Evolutionary conservation across 2,329 filamentous ascomycete species (phyloP), one percentile per base, ranked within the genome.

Genomic region (Gliomastix tumulicola): DNA sequence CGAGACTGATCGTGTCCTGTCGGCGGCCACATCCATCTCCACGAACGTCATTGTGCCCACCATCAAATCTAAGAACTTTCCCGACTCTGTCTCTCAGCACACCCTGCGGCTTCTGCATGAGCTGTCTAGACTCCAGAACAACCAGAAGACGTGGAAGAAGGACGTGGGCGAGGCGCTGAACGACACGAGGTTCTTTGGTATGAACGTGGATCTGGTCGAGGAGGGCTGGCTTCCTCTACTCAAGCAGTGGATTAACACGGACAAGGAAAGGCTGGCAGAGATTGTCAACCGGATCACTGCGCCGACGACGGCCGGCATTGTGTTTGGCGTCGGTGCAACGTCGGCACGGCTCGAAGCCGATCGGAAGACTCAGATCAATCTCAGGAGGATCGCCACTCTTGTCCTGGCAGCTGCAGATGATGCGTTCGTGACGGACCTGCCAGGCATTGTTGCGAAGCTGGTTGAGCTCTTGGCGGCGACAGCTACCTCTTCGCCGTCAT

Each of bases 281-380:
- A 67, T 96, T 5, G 62, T 97, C 8, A 70, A 76, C 25, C 82
- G 88, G 16, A 75, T 98, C 43, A 81, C 81, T 6, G 76, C 89
- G 5, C 92, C 92, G 6, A 88, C 89, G 2, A 90, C 89, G 12
- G 92, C 94, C 0, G 92, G 92, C 8, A 94, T 98, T 48, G 90
- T 98, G 55, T 98, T 98, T 52, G 92, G 92, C n/a, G 92, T 98
- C 1, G 94, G 94, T 10, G 92, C 92, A 7, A 88, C 87, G 17
- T 94, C 89, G 30, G 92, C 92, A 23, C 76, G 92, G 40, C 75
- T 94, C n/a, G 92, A 98, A 61, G 88, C 94, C 6, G 92, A 98
- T 59, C 82, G 89, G 40, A 92, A 84, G 60, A 88, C 89, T 2
- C 90, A 97, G 59, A 73, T 95, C 21, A 95, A 88, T 45, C 73